These are phyloP conservation scores for Penicillium sumatraense DNA, from an alignment of 2,329 filamentous ascomycete species.

Conservation along the genomic window DNA sequence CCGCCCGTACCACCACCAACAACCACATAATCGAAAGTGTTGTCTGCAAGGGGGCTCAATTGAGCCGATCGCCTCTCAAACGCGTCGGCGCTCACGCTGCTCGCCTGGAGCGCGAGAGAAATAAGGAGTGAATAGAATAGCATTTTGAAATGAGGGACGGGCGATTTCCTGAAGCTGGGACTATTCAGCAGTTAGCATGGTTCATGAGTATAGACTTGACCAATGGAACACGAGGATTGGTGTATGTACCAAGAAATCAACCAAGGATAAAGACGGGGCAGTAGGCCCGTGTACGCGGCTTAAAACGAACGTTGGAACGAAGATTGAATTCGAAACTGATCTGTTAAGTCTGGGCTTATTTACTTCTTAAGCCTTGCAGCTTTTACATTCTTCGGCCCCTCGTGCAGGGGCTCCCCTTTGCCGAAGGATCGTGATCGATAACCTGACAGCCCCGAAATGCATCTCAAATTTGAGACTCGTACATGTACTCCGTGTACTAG, in stretches of 20 bases:
- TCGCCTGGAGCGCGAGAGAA: conserved; percentile 14
- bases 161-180: too few relatives aligned
- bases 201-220: neutral
- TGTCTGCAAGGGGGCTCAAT: conserved; percentile 3
- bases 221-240: neutral
- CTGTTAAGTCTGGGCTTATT: neutral
- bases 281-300: neutral
- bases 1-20: conserved; percentile 34
- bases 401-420: neutral
- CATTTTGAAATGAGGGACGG: conserved; percentile 4
- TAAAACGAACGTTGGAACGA: neutral
- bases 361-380: neutral
- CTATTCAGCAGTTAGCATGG: neutral
- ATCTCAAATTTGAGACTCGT: neutral
- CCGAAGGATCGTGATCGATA: neutral
- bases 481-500: too few relatives aligned
- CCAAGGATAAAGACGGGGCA: neutral
- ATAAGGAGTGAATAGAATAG: neutral
- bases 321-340: neutral
- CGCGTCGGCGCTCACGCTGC: neutral
- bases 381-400: neutral
- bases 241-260: neutral
- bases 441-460: neutral
- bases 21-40: conserved; percentile 32
- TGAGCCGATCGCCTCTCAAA: neutral